Evolutionary conservation across 306 rosid species (phyloP), one percentile per base, ranked within the genome.

Genomic region (Prunus armeniaca): DNA sequence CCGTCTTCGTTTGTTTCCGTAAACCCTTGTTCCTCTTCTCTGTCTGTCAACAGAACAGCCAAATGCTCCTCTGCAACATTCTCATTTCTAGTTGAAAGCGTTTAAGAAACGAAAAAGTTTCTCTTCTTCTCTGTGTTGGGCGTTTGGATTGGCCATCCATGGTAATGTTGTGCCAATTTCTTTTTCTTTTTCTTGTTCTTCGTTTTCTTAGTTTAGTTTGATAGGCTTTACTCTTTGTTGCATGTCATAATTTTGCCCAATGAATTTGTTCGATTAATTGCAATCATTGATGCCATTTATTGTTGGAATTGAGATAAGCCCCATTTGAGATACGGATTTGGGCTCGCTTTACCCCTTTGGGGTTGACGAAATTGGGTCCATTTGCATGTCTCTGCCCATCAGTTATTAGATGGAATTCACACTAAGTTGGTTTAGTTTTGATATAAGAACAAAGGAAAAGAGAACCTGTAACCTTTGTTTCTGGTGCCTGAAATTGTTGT

Each of bases 241-340:
- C 52, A 66, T 66, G 14, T 43, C 52, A 43, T 43, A 20, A 1
- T 13, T 12, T 5, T 22, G 0, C 54, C 18, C 52, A 43, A 43
- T 18, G 30, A 52, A 51, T 54, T 71, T 57, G 8, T 71, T 55
- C 64, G 47, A 51, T 70, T 51, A 12, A 18, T 51, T 28, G 6
- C 46, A 51, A 70, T 27, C 65, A 20, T 24, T 71, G 58, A 71
- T 71, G 65, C 43, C 65, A 34, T 71, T 28, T 30, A 71, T 54
- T 71, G n/a, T 30, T 54, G 51, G 34, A 71, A 10, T 54, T 71
- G 45, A 5, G 28, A 43, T 43, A 66, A 20, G 12, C 54, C 71
- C 27, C 17, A 41, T 41, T 41, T n/a, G 30, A 6, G 19, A 19
- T 28, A 20, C 30, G 65, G 65, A 71, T 71, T 62, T 71, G 6